Conservation (phyloP, 768 basidiomycete genomes). For the Suillus placidus region DNA sequence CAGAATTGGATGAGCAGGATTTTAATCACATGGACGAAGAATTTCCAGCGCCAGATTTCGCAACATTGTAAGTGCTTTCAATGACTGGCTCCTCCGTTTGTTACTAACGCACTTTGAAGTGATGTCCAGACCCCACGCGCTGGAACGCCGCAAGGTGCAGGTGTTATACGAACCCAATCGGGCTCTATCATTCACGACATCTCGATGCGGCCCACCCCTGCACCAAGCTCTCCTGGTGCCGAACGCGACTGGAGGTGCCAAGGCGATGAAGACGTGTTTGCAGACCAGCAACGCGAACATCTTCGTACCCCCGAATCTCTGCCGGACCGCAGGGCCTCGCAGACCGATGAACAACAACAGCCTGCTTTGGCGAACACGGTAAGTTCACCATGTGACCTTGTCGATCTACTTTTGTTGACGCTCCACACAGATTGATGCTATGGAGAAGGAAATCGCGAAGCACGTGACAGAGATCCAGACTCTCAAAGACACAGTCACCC, state of each 20-base stretch:
- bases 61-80: constrained; percentile 4
- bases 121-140: neutral
- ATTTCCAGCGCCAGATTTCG: constrained; percentile 9
- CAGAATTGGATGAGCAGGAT: constrained; percentile 15
- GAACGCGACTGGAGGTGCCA: constrained; percentile 11
- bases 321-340: neutral
- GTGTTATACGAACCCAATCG: constrained; percentile 44
- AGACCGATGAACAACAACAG: neutral
- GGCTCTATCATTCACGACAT: constrained; percentile 49
- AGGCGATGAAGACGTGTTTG: constrained; percentile 14
- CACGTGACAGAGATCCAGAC: neutral
- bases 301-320: constrained; percentile 10
- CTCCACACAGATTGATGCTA: neutral
- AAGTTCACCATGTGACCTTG: neutral
- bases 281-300: neutral
- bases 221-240: constrained; percentile 40
- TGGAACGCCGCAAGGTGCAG: constrained; percentile 3
- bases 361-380: neutral
- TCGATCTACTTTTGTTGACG: neutral
- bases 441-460: too few relatives aligned
- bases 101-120: neutral
- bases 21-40: neutral
- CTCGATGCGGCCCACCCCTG: constrained; percentile 55
- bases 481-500: neutral
- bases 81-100: neutral